Evolutionary conservation across 371 early-diverging fungal genomes (phyloP).

Genomic region (Mucor piriformis): DNA sequence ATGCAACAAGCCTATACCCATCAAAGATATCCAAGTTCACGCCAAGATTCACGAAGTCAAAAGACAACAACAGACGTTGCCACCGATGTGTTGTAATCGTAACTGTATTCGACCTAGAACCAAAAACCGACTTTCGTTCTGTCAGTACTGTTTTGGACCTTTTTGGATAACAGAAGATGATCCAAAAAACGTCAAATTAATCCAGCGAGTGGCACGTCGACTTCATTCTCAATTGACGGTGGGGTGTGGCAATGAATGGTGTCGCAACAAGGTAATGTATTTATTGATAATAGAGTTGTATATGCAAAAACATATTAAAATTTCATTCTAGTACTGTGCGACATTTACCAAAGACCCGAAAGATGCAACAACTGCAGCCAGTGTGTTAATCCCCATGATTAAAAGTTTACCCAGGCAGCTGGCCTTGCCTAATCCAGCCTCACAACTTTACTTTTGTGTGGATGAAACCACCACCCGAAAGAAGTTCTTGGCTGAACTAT

Average conservation of each 20-base stretch:
- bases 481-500: slow-evolving; percentile 54
- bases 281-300: neutral
- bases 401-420: slow-evolving; percentile 41
- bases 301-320: neutral
- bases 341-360: slow-evolving; percentile 51
- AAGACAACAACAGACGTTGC: slow-evolving; percentile 60
- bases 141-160: slow-evolving; percentile 81
- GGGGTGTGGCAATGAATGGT: slow-evolving; percentile 78
- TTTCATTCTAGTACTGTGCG: slow-evolving; percentile 61
- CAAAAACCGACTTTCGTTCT: slow-evolving; percentile 65
- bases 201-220: slow-evolving; percentile 71
- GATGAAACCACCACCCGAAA: slow-evolving; percentile 61
- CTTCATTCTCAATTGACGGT: slow-evolving; percentile 77
- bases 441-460: slow-evolving; percentile 68
- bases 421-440: slow-evolving; percentile 23
- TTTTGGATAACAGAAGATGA: slow-evolving; percentile 83
- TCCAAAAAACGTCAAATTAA: slow-evolving; percentile 72
- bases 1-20: slow-evolving; percentile 72
- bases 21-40: slow-evolving; percentile 81
- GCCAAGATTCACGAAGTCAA: slow-evolving; percentile 73
- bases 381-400: slow-evolving; percentile 57
- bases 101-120: slow-evolving; percentile 66
- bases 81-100: slow-evolving; percentile 72
- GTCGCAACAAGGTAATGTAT: slow-evolving; percentile 62
- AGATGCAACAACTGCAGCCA: slow-evolving; percentile 77